Percentiles rank a stretch among this genome's conserved stretches.
These are phyloP conservation scores for Herpetomonas tarakana DNA, from an alignment of 208 protist genomes.

Conservation along the genomic window DNA sequence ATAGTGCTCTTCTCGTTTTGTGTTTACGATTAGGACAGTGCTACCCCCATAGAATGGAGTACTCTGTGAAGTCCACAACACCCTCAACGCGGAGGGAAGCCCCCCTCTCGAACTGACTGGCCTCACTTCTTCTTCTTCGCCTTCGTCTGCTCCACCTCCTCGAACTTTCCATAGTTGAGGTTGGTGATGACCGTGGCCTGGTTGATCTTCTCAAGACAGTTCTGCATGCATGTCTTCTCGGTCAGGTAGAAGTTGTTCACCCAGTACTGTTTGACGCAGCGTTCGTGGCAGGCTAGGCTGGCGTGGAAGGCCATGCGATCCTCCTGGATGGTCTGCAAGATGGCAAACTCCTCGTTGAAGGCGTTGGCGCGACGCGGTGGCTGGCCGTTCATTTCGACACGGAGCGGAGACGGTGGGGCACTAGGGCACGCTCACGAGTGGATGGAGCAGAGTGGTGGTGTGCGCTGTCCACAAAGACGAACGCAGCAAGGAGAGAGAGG, in stretches of 20 bases:
- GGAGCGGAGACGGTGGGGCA: too few relatives aligned
- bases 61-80: too few relatives aligned
- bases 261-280: constrained; percentile 75
- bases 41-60: too few relatives aligned
- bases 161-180: constrained; percentile 80
- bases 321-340: constrained; percentile 83
- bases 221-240: constrained; percentile 84
- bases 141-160: constrained; percentile 36
- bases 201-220: constrained; percentile 86
- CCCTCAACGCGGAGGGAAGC: too few relatives aligned
- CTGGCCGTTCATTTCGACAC: constrained; percentile 24
- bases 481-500: too few relatives aligned
- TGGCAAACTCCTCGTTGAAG: constrained; percentile 80
- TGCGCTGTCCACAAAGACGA: too few relatives aligned
- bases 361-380: constrained; percentile 35
- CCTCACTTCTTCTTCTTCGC: constrained; percentile 12
- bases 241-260: constrained; percentile 75
- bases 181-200: constrained; percentile 86
- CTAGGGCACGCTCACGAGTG: too few relatives aligned
- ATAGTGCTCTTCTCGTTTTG: too few relatives aligned
- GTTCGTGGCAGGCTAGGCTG: constrained; percentile 74
- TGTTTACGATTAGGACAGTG: too few relatives aligned
- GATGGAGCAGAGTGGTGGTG: too few relatives aligned
- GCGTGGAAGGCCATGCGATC: constrained; percentile 80
- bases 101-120: neutral